phyloP scores from a whole-genome alignment of 2,329 filamentous ascomycete genomes.

The Zymoseptoria crescenta region DNA sequence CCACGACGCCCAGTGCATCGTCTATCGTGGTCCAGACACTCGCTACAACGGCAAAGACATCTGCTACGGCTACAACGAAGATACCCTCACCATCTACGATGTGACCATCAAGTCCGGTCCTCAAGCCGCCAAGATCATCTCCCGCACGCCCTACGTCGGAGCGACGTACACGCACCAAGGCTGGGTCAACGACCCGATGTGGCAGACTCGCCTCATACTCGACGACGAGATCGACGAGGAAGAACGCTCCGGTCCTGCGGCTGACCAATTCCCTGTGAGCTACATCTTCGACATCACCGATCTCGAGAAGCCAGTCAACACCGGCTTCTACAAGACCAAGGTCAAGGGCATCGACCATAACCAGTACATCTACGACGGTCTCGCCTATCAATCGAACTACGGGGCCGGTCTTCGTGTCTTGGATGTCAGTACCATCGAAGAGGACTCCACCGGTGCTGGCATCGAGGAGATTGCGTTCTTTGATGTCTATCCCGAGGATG shows the following conservation, averaged over 20 bases:
- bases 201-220: slow-evolving; percentile 40
- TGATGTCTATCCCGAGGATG: slow-evolving; percentile 46
- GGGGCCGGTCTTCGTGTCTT: slow-evolving; percentile 32
- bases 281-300: slow-evolving; percentile 46
- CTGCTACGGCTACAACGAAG: slow-evolving; percentile 47
- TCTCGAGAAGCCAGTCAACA: slow-evolving; percentile 37
- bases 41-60: slow-evolving; percentile 41
- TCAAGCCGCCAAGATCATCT: slow-evolving; percentile 35
- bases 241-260: slow-evolving; percentile 8
- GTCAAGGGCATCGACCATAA: slow-evolving; percentile 36
- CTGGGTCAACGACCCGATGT: slow-evolving; percentile 40
- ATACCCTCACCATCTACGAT: slow-evolving; percentile 40
- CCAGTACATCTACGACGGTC: slow-evolving; percentile 34
- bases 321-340: slow-evolving; percentile 32
- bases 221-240: slow-evolving; percentile 49
- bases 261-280: slow-evolving; percentile 26
- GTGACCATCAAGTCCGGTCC: slow-evolving; percentile 37
- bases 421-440: slow-evolving; percentile 31
- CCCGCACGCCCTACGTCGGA: slow-evolving; percentile 43
- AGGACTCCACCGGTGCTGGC: slow-evolving; percentile 40
- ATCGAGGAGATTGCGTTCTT: slow-evolving; percentile 44
- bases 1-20: slow-evolving; percentile 48
- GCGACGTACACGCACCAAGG: slow-evolving; percentile 48
- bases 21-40: slow-evolving; percentile 42
- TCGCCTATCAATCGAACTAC: slow-evolving; percentile 34